A percentile compares a stretch with the other conserved stretches of the same genome.
Evolutionary conservation across 2,329 filamentous ascomycete genomes (phyloP).

Genomic region (Raffaelea deltoideospora): DNA sequence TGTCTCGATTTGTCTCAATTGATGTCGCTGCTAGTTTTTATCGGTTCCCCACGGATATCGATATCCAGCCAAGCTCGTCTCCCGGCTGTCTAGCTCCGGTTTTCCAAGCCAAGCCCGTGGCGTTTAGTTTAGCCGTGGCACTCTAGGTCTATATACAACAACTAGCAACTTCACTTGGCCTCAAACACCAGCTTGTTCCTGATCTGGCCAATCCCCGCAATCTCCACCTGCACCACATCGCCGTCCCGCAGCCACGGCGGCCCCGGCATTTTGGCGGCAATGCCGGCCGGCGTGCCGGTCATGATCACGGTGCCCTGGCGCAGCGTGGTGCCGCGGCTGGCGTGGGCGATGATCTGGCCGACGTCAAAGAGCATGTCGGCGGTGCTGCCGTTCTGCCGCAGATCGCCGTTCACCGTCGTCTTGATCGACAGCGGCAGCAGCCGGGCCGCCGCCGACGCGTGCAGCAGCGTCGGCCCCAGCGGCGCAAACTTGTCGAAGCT

Average conservation of each 20-base stretch:
- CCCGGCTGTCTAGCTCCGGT: no score
- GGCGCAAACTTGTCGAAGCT: constrained; percentile 41
- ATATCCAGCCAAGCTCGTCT: no score
- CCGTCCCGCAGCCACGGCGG: constrained; percentile 18
- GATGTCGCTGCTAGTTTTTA: no score
- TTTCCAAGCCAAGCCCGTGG: no score
- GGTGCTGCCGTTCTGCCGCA: constrained; percentile 2
- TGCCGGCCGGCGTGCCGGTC: constrained; percentile 25
- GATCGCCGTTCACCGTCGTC: constrained; percentile 2
- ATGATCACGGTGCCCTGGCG: constrained; percentile 22
- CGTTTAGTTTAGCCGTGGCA: no score
- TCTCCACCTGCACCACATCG: constrained; percentile 25
- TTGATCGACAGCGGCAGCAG: constrained; percentile 18
- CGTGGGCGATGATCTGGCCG: constrained; percentile 23
- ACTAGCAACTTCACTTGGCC: no score
- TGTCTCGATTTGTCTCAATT: no score
- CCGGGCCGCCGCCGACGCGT: constrained; percentile 23
- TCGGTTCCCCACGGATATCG: no score
- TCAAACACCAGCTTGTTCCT: constrained; percentile 20
- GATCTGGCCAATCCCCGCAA: constrained; percentile 25
- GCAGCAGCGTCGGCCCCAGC: constrained; percentile 34
- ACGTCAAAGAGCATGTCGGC: constrained; percentile 36
- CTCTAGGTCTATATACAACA: no score
- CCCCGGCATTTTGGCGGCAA: constrained; percentile 23
- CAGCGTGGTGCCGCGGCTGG: constrained; percentile 26